Evolutionary conservation across 2,329 filamentous ascomycete genomes (phyloP).

Genomic region (Neofusicoccum kwambonambiense): DNA sequence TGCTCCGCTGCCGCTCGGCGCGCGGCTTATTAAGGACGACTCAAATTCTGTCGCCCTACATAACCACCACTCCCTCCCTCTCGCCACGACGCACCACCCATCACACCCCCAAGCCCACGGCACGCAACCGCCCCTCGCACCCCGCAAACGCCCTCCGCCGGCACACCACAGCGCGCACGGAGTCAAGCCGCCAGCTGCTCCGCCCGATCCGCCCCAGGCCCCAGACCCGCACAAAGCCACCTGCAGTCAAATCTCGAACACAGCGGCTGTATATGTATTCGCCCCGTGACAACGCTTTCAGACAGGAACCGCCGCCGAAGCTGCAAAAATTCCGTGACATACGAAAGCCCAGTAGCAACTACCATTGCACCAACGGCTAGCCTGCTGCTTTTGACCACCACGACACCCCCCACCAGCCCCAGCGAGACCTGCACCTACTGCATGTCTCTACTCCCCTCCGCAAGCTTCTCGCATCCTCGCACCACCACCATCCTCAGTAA

Average conservation of each 20-base stretch:
- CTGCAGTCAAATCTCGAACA: conserved; percentile 20
- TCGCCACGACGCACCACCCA: conserved; percentile 8
- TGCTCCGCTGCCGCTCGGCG: not conserved
- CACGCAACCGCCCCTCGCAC: not conserved
- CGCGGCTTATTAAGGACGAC: conserved; percentile 4
- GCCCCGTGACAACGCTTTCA: conserved; percentile 91
- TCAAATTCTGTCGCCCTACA: conserved; percentile 14
- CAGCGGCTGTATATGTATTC: conserved; percentile 92
- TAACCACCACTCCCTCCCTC: conserved; percentile 10
- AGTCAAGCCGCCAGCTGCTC: conserved; percentile 18
- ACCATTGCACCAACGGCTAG: conserved; percentile 94
- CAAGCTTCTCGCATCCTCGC: conserved; percentile 34
- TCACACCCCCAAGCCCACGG: conserved; percentile 5
- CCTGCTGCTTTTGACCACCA: conserved; percentile 35
- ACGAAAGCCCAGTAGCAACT: conserved; percentile 88
- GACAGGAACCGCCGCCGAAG: conserved; percentile 90
- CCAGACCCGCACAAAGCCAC: conserved; percentile 15
- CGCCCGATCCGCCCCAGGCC: conserved; percentile 8
- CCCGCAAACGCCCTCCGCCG: conserved; percentile 6
- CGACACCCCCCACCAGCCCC: conserved; percentile 26
- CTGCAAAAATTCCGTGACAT: conserved; percentile 96
- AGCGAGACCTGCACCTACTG: conserved; percentile 42
- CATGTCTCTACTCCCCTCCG: conserved; percentile 59
- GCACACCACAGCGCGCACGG: conserved; percentile 15
- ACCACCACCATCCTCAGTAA: conserved; percentile 22